A percentile compares a stretch with the other conserved stretches of the same genome.
Conservation (phyloP, 225 moss, liverwort and hornwort species). For the Bryum argenteum region DNA sequence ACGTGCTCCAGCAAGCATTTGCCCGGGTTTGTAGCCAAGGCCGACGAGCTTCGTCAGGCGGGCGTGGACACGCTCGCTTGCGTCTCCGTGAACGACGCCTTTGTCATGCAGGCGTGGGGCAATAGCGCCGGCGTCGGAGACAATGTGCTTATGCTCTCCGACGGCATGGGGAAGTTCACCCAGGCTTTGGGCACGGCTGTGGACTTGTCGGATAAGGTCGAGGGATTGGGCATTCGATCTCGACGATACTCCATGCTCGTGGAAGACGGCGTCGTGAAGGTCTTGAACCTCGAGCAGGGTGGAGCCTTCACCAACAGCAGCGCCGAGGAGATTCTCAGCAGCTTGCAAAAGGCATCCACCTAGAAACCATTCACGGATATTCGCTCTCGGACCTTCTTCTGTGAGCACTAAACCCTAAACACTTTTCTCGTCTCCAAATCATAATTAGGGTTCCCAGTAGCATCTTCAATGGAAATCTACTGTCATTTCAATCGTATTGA, state of each 20-base stretch:
- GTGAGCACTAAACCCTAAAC: constrained; percentile 21
- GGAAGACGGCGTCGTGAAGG: constrained; percentile 81
- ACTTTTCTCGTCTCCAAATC: background rate
- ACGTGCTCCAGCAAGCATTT: constrained; percentile 86
- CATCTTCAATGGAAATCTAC: background rate
- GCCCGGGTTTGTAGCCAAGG: constrained; percentile 79
- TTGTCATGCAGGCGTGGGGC: constrained; percentile 94
- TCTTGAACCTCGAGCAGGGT: constrained; percentile 84
- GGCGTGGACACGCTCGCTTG: constrained; percentile 83
- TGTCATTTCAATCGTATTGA: background rate
- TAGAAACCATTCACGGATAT: constrained; percentile 12
- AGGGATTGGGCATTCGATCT: constrained; percentile 73
- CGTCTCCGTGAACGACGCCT: constrained; percentile 88
- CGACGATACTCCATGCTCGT: constrained; percentile 79
- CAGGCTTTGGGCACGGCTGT: constrained; percentile 73
- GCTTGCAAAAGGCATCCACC: constrained; percentile 54
- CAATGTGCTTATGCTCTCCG: constrained; percentile 76
- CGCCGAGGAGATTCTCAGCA: constrained; percentile 81
- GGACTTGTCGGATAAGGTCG: constrained; percentile 84
- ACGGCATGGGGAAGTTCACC: constrained; percentile 73
- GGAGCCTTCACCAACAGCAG: constrained; percentile 86
- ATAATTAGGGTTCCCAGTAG: background rate
- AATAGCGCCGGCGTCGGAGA: constrained; percentile 74
- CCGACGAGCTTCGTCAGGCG: constrained; percentile 77
- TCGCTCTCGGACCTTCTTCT: constrained; percentile 14